Conservation (phyloP, 805 yeast genomes). For the Candida quercuum region DNA sequence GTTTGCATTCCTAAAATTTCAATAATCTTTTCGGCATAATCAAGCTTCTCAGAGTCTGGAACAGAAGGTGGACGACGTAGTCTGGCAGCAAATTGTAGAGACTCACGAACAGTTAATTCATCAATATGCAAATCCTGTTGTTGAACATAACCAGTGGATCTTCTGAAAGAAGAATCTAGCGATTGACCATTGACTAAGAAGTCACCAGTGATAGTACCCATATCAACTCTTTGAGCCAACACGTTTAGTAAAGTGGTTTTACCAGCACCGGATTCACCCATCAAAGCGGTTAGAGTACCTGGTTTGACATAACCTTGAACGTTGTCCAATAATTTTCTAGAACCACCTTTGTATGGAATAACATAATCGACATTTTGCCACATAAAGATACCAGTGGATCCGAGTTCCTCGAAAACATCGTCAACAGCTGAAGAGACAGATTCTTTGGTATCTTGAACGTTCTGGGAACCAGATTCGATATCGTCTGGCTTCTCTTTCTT, state of each 20-base stretch:
- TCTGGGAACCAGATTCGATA: conserved; percentile 27
- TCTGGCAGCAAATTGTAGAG: conserved; percentile 1
- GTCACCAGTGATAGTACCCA: conserved; percentile 36
- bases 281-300: conserved; percentile 66
- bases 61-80: neutral
- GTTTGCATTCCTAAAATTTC: neutral
- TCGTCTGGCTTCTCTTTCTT: conserved; percentile 1
- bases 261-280: conserved; percentile 76
- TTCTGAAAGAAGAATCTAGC: neutral
- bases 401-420: conserved; percentile 21
- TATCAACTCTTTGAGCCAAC: conserved; percentile 46
- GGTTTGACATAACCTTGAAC: conserved; percentile 78
- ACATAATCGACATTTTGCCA: conserved; percentile 30
- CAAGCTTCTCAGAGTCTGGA: neutral
- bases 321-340: conserved; percentile 48
- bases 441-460: conserved; percentile 6
- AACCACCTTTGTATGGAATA: conserved; percentile 27
- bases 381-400: conserved; percentile 25
- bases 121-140: conserved; percentile 1
- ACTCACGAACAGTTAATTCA: conserved; percentile 1
- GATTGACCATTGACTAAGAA: conserved; percentile 1
- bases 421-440: conserved; percentile 4
- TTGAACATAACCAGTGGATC: conserved; percentile 1
- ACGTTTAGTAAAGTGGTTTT: conserved; percentile 64
- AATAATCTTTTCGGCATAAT: conserved; percentile 1